Base-by-base conservation (phyloP, 1,284 basidiomycete genomes). In the Puccinia coronata region DNA sequence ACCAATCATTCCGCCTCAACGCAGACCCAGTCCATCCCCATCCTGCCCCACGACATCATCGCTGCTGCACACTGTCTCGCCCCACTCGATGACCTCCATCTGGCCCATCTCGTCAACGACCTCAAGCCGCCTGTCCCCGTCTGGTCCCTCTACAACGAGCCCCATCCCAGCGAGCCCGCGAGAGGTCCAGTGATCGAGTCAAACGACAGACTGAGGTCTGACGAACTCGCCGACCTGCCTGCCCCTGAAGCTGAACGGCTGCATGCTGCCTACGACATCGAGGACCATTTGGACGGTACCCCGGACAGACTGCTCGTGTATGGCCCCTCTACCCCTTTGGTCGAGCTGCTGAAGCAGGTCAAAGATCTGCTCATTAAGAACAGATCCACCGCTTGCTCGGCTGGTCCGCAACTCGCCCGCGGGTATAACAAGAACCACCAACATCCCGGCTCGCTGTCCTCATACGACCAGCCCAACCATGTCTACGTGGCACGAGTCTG, bases 181-280 rank as follows among this genome's bases (percentile, higher is more conserved):
- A n/a, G 34, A 12, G 36, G 39, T 34, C 77, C 77, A 28, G 41
- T 71, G 6, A 71, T 80, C 69, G 55, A 71, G 47, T 61, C 67
- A 9, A 72, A 80, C 59, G 71, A 81, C 53, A 61, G 79, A 43
- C 79, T 81, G 1, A 39, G 79, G 43, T 47, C 70, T 3, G 79
- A 81, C 31, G 43, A 81, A 36, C 49, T 81, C 1, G 79, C 79
- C 25, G 79, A 81, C 61, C 59, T 81, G 12, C 71, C 79, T 20
- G 70, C 79, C 4, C 79, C 55, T 18, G 55, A 65, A 34, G 79
- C 79, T 6, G 79, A 81, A 67, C 70, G 71, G 4, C 47, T 81
- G 0, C 79, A 81, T 74, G 79, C 71, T 16, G 61, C 79, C 2
- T 81, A 81, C 51, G 71, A 81, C 36, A 81, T 81, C 43, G 79